Evolutionary conservation across 2,329 filamentous ascomycete species (phyloP).

Genomic region (Periconia sp.): DNA sequence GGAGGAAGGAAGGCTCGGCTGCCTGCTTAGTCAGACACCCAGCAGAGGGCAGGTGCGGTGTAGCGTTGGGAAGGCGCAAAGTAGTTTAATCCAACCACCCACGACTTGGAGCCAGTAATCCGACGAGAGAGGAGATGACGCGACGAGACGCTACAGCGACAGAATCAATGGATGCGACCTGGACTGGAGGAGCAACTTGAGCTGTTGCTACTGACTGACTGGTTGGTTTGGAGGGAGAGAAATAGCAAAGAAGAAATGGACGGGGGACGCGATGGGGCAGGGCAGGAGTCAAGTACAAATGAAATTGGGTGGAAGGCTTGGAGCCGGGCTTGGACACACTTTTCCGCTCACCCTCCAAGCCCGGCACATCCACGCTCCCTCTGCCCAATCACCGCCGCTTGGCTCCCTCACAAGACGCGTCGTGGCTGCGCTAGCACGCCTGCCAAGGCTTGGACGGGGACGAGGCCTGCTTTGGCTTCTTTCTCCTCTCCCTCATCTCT

Average conservation of each 20-base stretch:
- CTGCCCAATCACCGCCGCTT: background rate
- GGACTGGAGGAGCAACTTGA: no score
- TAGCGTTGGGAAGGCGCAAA: background rate
- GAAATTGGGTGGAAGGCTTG: constrained; percentile 1
- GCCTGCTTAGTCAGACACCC: no score
- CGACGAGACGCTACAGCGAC: no score
- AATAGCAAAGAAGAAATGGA: background rate
- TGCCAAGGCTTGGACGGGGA: background rate
- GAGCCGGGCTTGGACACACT: background rate
- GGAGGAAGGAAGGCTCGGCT: background rate
- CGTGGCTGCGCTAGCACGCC: background rate
- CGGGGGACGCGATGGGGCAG: background rate
- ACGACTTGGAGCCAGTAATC: no score
- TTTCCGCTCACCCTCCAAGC: background rate
- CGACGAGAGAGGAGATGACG: no score
- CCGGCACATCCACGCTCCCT: background rate
- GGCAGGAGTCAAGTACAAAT: constrained; percentile 2
- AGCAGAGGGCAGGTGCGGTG: no score
- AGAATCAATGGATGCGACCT: no score
- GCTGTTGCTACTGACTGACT: no score
- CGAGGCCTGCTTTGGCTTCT: background rate
- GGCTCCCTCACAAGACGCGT: background rate
- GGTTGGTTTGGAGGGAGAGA: no score
- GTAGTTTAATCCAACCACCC: no score
- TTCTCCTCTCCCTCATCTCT: background rate